phyloP scores from a whole-genome alignment of 2,329 filamentous ascomycete genomes.

The Fonsecaea erecta region DNA sequence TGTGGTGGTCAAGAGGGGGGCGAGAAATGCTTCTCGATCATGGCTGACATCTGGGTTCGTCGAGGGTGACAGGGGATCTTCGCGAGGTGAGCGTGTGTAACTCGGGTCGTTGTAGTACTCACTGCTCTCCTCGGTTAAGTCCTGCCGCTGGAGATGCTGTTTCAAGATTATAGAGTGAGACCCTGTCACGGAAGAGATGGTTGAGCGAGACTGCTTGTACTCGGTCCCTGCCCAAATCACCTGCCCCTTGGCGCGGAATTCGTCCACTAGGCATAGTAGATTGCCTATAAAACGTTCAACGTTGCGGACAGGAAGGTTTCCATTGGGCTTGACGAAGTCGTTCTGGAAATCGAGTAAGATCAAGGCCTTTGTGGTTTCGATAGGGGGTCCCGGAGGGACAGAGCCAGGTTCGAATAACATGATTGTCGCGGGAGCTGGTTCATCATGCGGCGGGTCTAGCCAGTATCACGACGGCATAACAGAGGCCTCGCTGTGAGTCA shows the following conservation, averaged over 20 bases:
- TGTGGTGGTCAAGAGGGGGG: slow-evolving; percentile 31
- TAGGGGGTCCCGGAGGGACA: slow-evolving; percentile 47
- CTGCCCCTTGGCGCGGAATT: slow-evolving; percentile 73
- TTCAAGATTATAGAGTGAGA: slow-evolving; percentile 46
- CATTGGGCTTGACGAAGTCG: slow-evolving; percentile 75
- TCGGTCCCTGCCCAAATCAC: slow-evolving; percentile 85
- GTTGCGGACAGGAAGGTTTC: slow-evolving; percentile 68
- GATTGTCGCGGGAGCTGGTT: slow-evolving; percentile 6
- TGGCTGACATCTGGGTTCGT: slow-evolving; percentile 33
- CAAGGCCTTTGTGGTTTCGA: slow-evolving; percentile 70
- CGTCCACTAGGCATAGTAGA: slow-evolving; percentile 67
- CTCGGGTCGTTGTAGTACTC: slow-evolving; percentile 20
- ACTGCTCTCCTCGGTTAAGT: slow-evolving; percentile 18
- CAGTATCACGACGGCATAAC: neutral
- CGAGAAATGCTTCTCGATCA: slow-evolving; percentile 51
- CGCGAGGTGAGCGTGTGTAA: slow-evolving; percentile 23
- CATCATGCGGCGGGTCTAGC: slow-evolving; percentile 18
- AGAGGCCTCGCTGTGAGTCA: neutral
- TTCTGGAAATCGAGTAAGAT: slow-evolving; percentile 87
- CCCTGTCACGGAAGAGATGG: slow-evolving; percentile 57
- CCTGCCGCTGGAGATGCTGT: slow-evolving; percentile 21
- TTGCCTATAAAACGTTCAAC: slow-evolving; percentile 70
- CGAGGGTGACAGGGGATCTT: slow-evolving; percentile 27
- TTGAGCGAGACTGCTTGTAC: slow-evolving; percentile 66
- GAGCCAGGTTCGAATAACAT: slow-evolving; percentile 37